Conservation (phyloP, 352 stramenopile genomes). For the Pythium rhizo-oryzae region DNA sequence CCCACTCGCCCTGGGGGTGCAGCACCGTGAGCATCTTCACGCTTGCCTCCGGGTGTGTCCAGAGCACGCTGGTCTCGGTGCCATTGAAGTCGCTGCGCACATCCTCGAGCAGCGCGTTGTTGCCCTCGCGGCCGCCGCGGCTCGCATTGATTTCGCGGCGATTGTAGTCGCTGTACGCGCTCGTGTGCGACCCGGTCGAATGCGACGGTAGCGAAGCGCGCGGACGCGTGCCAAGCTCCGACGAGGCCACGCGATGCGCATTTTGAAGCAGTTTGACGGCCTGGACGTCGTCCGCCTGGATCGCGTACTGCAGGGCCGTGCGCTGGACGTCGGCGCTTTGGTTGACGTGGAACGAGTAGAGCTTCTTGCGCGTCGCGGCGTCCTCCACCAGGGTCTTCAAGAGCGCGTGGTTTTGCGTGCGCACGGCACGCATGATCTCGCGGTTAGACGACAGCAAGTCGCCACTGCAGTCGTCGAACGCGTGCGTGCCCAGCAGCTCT, state of each 20-base stretch:
- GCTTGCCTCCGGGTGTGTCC: slow-evolving; percentile 38
- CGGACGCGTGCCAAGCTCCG: slow-evolving; percentile 35
- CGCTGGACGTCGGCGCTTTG: slow-evolving; percentile 49
- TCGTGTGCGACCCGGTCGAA: slow-evolving; percentile 76
- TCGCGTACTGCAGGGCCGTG: slow-evolving; percentile 59
- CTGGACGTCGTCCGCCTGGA: slow-evolving; percentile 54
- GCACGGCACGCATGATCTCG: slow-evolving; percentile 64
- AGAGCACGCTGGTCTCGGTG: slow-evolving; percentile 34
- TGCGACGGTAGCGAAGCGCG: slow-evolving; percentile 58
- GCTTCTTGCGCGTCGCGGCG: slow-evolving; percentile 34
- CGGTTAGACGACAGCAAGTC: slow-evolving; percentile 51
- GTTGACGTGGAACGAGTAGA: slow-evolving; percentile 51
- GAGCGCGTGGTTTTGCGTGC: slow-evolving; percentile 65
- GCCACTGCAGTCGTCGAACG: slow-evolving; percentile 37
- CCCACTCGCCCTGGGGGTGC: slow-evolving; percentile 57
- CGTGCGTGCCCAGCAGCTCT: slow-evolving; percentile 51
- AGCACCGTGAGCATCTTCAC: slow-evolving; percentile 65
- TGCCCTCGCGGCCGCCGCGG: slow-evolving; percentile 74
- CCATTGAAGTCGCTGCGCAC: neutral
- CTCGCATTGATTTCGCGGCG: slow-evolving; percentile 76
- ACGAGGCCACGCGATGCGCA: slow-evolving; percentile 37
- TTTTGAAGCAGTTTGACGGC: slow-evolving; percentile 42
- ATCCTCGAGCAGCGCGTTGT: slow-evolving; percentile 69
- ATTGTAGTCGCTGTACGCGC: slow-evolving; percentile 79
- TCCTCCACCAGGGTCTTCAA: slow-evolving; percentile 56